Conservation (phyloP, 768 basidiomycete genomes). For the Cystofilobasidium ferigula region DNA sequence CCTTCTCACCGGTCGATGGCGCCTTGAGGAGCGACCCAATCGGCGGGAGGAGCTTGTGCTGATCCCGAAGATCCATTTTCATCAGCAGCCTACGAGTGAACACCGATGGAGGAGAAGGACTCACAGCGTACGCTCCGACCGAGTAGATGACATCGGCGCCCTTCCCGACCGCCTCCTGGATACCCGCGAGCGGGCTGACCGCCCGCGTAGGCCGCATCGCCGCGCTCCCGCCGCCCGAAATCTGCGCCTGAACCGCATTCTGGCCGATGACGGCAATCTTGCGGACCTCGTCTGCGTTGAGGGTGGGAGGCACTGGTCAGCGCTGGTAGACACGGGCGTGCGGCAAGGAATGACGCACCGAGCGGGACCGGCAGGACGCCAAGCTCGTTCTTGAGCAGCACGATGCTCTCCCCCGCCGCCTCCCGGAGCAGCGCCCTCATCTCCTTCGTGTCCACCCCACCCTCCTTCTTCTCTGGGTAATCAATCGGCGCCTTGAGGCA, state of each 20-base stretch:
- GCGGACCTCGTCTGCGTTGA: slow-evolving; percentile 36
- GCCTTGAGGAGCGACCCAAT: too few species aligned
- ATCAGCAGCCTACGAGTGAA: too few species aligned
- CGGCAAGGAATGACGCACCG: too few species aligned
- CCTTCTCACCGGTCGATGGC: too few species aligned
- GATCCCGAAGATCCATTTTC: too few species aligned
- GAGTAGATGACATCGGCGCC: slow-evolving; percentile 48
- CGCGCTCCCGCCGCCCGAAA: slow-evolving; percentile 14
- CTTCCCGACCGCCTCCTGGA: slow-evolving; percentile 35
- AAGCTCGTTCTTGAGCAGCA: slow-evolving; percentile 54
- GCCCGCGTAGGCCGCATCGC: background rate
- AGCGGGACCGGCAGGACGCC: slow-evolving; percentile 53
- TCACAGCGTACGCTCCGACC: slow-evolving; percentile 52
- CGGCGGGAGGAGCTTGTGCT: too few species aligned
- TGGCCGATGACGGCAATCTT: slow-evolving; percentile 49
- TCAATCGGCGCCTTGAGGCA: too few species aligned
- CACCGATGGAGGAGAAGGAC: too few species aligned
- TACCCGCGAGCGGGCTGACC: slow-evolving; percentile 9
- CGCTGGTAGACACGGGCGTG: too few species aligned
- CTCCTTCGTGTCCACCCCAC: too few species aligned
- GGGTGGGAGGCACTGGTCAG: too few species aligned
- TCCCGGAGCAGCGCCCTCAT: slow-evolving; percentile 51
- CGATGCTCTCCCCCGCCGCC: slow-evolving; percentile 53
- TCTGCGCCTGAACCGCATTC: background rate
- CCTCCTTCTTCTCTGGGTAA: too few species aligned